Evolutionary conservation across 2,329 filamentous ascomycete genomes (phyloP), one percentile per base, ranked within the genome.

Genomic region (Diaporthe ilicicola): DNA sequence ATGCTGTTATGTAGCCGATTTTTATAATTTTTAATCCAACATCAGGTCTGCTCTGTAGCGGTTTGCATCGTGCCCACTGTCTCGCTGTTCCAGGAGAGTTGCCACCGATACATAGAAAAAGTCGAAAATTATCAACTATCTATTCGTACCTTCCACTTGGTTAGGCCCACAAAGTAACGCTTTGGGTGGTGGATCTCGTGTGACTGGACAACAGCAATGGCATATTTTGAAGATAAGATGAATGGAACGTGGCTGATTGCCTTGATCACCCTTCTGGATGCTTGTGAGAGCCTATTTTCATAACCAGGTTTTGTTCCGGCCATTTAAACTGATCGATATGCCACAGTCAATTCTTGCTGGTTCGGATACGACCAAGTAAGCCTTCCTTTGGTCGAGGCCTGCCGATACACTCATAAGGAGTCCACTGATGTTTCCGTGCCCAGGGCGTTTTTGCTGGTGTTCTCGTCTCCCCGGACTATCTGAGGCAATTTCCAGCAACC

Each of bases 391-490:
- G 10, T 15, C 17, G 42, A 42, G 24, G 15, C 10, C 17, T 29
- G 12, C 0, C 46, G 5, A 37, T 24, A 22, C 8, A 12, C 15
- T 12, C 7, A 42, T 4, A 29, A 19, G 15, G 17, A 12, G 5
- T 29, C 46, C 44, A 65, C 67, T 53, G 19, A 62, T 29, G 10
- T 22, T 32, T 37, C 1, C 6, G 42, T n/a, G n/a, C 17, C 1
- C 17, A 84, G 77, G 82, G 82, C 2, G 82, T 84, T 9, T 84
- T 84, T 66, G 81, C 82, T 0, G 82, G 82, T 7, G 82, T 83
- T 4, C 76, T 84, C 1, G 81, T 84, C 17, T 83, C 82, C 19
- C 74, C 76, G 7, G 79, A 84, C 72, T 84, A 84, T 72, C 78
- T 81, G 59, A 70, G 75, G 13, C 73, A 75, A 22, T 84, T 84